These are phyloP conservation scores for Zymoseptoria ardabiliae DNA, from an alignment of 2,329 filamentous ascomycete species.

Conservation along the genomic window DNA sequence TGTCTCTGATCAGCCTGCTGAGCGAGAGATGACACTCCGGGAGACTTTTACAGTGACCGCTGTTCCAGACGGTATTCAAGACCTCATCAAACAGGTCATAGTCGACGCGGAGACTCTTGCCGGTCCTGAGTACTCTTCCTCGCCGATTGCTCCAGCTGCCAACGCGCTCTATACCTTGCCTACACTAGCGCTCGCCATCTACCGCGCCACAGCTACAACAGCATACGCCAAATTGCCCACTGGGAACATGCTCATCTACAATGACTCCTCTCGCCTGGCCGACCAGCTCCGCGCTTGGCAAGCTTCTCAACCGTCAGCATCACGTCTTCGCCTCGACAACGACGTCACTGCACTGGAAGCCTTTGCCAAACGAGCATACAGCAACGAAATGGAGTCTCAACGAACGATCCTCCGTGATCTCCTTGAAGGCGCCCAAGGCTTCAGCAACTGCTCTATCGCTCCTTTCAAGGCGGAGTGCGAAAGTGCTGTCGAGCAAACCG, in stretches of 20 bases:
- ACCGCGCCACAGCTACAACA: conserved; percentile 66
- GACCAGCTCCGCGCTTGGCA: conserved; percentile 46
- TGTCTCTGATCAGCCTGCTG: conserved; percentile 17
- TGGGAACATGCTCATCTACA: conserved; percentile 59
- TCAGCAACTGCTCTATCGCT: conserved; percentile 50
- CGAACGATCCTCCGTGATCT: conserved; percentile 55
- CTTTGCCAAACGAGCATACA: conserved; percentile 55
- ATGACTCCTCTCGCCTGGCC: conserved; percentile 53
- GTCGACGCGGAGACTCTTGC: conserved; percentile 48
- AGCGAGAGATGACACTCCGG: conserved; percentile 55
- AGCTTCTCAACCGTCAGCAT: conserved; percentile 36
- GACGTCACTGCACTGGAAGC: conserved; percentile 51
- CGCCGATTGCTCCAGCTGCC: conserved; percentile 60
- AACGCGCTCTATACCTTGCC: conserved; percentile 65
- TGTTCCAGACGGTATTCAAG: conserved; percentile 71
- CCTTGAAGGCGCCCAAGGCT: conserved; percentile 56
- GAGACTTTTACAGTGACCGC: conserved; percentile 86
- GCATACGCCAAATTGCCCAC: conserved; percentile 58
- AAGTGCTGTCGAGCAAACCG: conserved; percentile 50
- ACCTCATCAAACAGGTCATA: conserved; percentile 52
- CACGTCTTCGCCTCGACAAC: conserved; percentile 41
- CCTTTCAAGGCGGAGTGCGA: conserved; percentile 56
- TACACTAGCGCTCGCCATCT: conserved; percentile 67
- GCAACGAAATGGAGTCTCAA: conserved; percentile 58
- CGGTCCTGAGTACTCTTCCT: conserved; percentile 36